These are phyloP conservation scores for Rhododendron ovatum DNA, from an alignment of 148 eudicot genomes.

Conservation along the genomic window DNA sequence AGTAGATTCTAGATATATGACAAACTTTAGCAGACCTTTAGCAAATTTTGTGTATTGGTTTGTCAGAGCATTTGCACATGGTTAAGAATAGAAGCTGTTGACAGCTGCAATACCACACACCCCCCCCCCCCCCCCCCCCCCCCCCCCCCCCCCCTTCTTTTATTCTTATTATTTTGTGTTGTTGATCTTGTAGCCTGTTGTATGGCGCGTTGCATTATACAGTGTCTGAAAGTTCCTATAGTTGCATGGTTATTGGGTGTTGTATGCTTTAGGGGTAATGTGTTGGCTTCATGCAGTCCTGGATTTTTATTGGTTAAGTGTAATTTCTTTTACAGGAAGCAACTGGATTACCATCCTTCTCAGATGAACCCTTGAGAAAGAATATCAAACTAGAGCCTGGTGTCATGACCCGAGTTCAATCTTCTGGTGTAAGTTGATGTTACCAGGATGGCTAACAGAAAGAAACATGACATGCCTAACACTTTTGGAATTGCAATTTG, in stretches of 20 bases:
- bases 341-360: conserved; percentile 18
- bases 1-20: background rate
- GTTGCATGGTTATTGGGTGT: background rate
- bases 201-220: background rate
- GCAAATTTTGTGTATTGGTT: background rate
- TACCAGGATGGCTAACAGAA: background rate
- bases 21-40: background rate
- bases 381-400: conserved; percentile 31
- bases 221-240: background rate
- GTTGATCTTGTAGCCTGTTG: background rate
- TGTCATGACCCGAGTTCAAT: background rate
- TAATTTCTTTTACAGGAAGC: conserved; percentile 38
- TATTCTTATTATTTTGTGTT: too few relatives aligned
- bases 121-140: too few relatives aligned
- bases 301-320: background rate
- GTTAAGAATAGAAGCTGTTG: background rate
- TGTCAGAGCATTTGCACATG: background rate
- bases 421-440: conserved; percentile 31
- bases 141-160: too few relatives aligned
- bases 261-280: background rate
- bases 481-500: background rate
- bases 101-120: background rate
- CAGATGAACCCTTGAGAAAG: conserved; percentile 28
- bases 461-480: background rate
- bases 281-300: conserved; percentile 11